These are phyloP conservation scores for Elsinoe fawcettii DNA, from an alignment of 2,329 filamentous ascomycete genomes.

Conservation along the genomic window DNA sequence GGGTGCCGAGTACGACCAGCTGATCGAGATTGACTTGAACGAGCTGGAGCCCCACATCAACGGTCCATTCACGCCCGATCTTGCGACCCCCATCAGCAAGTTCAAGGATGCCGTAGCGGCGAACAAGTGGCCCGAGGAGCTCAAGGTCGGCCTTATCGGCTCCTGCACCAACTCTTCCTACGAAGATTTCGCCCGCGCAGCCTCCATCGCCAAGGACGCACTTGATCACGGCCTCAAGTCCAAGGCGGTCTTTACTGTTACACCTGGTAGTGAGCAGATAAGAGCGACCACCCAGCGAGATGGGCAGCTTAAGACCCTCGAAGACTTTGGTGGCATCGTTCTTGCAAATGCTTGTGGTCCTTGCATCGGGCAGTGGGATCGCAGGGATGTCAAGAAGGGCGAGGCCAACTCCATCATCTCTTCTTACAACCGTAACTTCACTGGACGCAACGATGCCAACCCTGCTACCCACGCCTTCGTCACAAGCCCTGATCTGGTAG, in stretches of 20 bases:
- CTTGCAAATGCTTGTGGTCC: not conserved
- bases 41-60: constrained; percentile 93
- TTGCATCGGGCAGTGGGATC: constrained; percentile 68
- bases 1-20: constrained; percentile 79
- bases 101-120: constrained; percentile 79
- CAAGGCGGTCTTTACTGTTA: constrained; percentile 88
- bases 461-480: constrained; percentile 91
- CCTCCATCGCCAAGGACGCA: constrained; percentile 85
- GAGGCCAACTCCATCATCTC: constrained; percentile 94
- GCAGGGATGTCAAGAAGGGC: constrained; percentile 88
- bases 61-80: constrained; percentile 90
- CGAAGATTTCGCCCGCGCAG: constrained; percentile 91
- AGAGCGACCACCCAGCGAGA: constrained; percentile 86
- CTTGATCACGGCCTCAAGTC: constrained; percentile 88
- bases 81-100: constrained; percentile 82
- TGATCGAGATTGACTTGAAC: constrained; percentile 85
- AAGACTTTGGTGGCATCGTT: not conserved
- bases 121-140: constrained; percentile 82
- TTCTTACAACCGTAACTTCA: constrained; percentile 99
- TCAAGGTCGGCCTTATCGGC: constrained; percentile 89
- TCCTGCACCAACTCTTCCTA: constrained; percentile 99
- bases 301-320: constrained; percentile 66
- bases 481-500: constrained; percentile 80
- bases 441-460: constrained; percentile 93
- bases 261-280: constrained; percentile 94